Evolutionary conservation across 768 basidiomycete genomes (phyloP).

Genomic region (Boletus sp.): DNA sequence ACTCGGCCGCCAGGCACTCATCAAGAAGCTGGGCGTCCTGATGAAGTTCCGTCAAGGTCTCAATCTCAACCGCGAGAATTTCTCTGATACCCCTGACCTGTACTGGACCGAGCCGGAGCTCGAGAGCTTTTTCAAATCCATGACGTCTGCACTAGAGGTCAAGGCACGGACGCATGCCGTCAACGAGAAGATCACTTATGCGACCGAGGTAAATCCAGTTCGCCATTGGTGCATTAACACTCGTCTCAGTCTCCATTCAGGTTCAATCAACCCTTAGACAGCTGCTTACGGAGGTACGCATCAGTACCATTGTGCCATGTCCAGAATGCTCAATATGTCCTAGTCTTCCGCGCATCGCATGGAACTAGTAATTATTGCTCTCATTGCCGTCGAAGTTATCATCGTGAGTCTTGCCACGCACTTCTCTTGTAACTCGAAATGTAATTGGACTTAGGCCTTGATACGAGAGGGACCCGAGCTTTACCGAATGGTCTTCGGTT

Average conservation of each 20-base stretch:
- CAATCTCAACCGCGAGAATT: slow-evolving; percentile 86
- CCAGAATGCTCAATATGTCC: background rate
- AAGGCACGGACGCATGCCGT: slow-evolving; percentile 74
- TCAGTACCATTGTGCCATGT: background rate
- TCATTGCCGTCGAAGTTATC: slow-evolving; percentile 94
- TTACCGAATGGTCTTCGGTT: slow-evolving; percentile 48
- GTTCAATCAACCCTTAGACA: slow-evolving; percentile 88
- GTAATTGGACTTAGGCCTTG: slow-evolving; percentile 48
- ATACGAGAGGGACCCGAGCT: slow-evolving; percentile 78
- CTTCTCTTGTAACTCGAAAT: background rate
- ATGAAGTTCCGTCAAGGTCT: slow-evolving; percentile 91
- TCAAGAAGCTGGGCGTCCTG: slow-evolving; percentile 88
- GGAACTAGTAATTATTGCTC: slow-evolving; percentile 92
- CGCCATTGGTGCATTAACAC: background rate
- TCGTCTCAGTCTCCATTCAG: slow-evolving; percentile 29
- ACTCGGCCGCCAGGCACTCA: slow-evolving; percentile 74
- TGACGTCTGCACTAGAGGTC: slow-evolving; percentile 85
- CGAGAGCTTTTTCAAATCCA: slow-evolving; percentile 82
- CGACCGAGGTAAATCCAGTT: slow-evolving; percentile 54
- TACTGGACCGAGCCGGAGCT: slow-evolving; percentile 94
- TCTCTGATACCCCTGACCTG: slow-evolving; percentile 85
- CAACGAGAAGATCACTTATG: slow-evolving; percentile 92
- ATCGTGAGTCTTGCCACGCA: slow-evolving; percentile 52
- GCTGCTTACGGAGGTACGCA: slow-evolving; percentile 70
- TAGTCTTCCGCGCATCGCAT: slow-evolving; percentile 88